Evolutionary conservation across 768 basidiomycete species (phyloP).

Genomic region (Mycena crocata): DNA sequence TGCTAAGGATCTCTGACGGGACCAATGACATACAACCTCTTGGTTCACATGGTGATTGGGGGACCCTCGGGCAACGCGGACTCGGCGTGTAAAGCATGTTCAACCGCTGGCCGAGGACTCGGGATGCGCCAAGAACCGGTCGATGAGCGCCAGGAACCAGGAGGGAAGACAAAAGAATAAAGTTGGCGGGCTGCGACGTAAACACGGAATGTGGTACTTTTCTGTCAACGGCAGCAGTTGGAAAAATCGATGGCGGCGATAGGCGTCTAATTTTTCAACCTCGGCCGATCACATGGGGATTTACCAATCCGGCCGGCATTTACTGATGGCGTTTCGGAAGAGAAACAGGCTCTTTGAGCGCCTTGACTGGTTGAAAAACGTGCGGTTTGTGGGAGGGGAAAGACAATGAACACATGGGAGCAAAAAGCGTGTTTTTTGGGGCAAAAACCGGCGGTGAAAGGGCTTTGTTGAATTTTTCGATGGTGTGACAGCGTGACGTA

Average conservation of each 20-base stretch:
- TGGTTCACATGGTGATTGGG: conserved; percentile 1
- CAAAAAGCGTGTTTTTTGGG: too few relatives aligned
- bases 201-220: too few relatives aligned
- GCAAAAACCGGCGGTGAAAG: background rate
- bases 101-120: background rate
- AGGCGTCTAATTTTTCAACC: conserved; percentile 13
- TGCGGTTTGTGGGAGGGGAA: too few relatives aligned
- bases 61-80: background rate
- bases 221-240: too few relatives aligned
- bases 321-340: conserved; percentile 15
- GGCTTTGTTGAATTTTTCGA: conserved; percentile 4
- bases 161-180: too few relatives aligned
- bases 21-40: background rate
- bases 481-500: conserved; percentile 4
- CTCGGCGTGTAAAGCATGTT: background rate
- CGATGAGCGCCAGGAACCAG: too few relatives aligned
- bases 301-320: conserved; percentile 21
- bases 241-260: background rate
- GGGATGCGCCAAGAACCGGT: too few relatives aligned
- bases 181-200: too few relatives aligned
- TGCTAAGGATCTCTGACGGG: background rate
- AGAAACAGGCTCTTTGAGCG: too few relatives aligned
- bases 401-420: too few relatives aligned
- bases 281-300: conserved; percentile 21
- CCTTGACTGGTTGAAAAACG: too few relatives aligned